These are phyloP conservation scores for Sporothrix mexicana DNA, from an alignment of 2,329 filamentous ascomycete genomes.

Conservation along the genomic window DNA sequence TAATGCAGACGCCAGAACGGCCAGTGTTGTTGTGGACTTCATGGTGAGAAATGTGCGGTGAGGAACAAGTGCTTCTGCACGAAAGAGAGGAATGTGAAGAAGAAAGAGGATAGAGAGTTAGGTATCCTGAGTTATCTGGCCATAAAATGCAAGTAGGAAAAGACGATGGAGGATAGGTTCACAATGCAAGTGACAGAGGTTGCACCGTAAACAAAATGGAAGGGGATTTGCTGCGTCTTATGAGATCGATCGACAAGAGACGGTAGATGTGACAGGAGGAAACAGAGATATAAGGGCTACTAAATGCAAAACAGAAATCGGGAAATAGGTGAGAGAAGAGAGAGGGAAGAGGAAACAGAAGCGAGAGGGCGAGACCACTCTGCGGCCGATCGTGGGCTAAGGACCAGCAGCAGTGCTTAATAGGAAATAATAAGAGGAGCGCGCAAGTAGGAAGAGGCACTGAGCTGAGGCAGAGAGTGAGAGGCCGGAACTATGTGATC, in stretches of 20 bases:
- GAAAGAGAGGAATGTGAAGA: background rate
- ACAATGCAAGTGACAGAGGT: background rate
- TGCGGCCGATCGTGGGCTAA: background rate
- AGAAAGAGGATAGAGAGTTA: background rate
- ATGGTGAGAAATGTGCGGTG: conserved; percentile 41
- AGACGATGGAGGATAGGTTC: background rate
- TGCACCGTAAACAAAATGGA: background rate
- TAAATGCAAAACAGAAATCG: conserved; percentile 8
- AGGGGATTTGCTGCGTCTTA: conserved; percentile 11
- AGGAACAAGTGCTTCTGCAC: background rate
- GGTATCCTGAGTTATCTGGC: background rate
- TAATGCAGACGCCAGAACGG: conserved; percentile 43
- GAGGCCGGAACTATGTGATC: conserved; percentile 12
- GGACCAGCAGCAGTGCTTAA: conserved; percentile 15
- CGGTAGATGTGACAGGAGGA: conserved; percentile 10
- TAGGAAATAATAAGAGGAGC: conserved; percentile 15
- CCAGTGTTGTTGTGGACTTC: conserved; percentile 45
- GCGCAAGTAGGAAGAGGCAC: background rate
- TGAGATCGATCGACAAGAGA: conserved; percentile 23
- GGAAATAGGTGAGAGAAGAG: background rate
- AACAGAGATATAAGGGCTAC: background rate
- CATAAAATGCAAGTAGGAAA: background rate
- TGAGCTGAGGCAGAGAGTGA: background rate
- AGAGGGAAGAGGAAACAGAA: background rate
- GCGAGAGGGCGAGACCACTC: conserved; percentile 15